Evolutionary conservation across 371 early-diverging fungal species (phyloP), one percentile per base, ranked within the genome.

Genomic region (Mucor racemosus): DNA sequence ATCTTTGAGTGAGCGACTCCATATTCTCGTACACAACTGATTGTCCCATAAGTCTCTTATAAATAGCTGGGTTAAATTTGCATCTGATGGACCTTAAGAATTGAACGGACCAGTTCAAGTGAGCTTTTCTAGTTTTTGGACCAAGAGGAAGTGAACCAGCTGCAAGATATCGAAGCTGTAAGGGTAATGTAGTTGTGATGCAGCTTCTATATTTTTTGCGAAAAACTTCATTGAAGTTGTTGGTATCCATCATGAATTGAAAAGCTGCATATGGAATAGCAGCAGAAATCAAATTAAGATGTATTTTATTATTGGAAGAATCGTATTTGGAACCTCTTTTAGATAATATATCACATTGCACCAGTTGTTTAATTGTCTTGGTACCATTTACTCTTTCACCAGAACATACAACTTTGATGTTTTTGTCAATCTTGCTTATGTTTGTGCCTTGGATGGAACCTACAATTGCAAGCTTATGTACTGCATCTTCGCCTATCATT

Each of bases 211-310:
- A 10, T 21, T 50, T 50, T 3, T 26, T 50, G 8, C 11, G 19
- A 50, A 10, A 0, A 10, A 50, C 11, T 8, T 50, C 11, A 11
- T 19, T 50, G 11, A 19, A 3, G 4, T 50, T 7, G 4, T 50
- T 7, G 26, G 7, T 21, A 0, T 50, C 50, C 1, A 17, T 8
- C 44, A 50, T 26, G 50, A 1, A 21, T 11, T 50, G 50, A 26
- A 50, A 50, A 50, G 50, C 50, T 8, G 50, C 50, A 9, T 50
- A 19, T 7, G 50, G 50, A 11, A 50, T 50, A 11, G 50, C 26
- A 9, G 50, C 50, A 21, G 50, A 11, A 50, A 50, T 50, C 50
- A 50, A 50, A 19, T 50, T 50, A 13, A 50, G 50, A 50, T 50
- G 50, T 3, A 50, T 50, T 19, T 50, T 50, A 17, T 50, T 11